Base-by-base conservation (phyloP, 495 filamentous ascomycete genomes). In the Chaetomium fimeti region DNA sequence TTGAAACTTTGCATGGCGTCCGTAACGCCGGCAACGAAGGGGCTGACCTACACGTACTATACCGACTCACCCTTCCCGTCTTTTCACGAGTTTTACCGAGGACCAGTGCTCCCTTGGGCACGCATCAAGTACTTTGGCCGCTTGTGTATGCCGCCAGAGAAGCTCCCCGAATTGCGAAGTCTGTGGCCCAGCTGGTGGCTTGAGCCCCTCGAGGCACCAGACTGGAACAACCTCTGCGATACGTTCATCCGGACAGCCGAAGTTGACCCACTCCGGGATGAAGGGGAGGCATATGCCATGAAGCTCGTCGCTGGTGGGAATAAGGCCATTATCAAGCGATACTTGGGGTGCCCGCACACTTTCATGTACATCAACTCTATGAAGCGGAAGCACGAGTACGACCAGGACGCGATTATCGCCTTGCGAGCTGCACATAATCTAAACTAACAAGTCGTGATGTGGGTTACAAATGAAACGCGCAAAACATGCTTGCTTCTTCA, bases 241-340 rank as follows among this genome's bases (percentile, higher is more conserved):
- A 83, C 81, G 0, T 78, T 80, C 36, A 74, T 84, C 25, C 74
- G 78, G 32, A 83, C 82, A 0, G 81, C 76, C 16, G 79, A 79
- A 13, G 76, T 75, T 58, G 82, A 84, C 61, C 78, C 81, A 1
- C 61, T 84, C 57, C 66, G 82, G 2, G 82, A 84, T 66, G 82
- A 84, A 68, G 82, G 81, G 0, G 81, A 83, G 69, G 79, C 79
- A 0, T 84, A 84, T 64, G 81, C 74, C 1, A 62, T 67, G 63
- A 79, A 79, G 61, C 69, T 84, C 20, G 63, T 82, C 28, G 75
- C 79, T 43, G 76, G 72, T 1, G 82, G 82, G 11, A 77, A 72
- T 57, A 76, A 78, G 67, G 80, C 83, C 18, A 78, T 76, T 3
- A 61, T 80, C 9, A 81, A 79, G 61, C 61, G 81, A 27, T 84